Evolutionary conservation across 768 basidiomycete species (phyloP).

Genomic region (Russula emetica): DNA sequence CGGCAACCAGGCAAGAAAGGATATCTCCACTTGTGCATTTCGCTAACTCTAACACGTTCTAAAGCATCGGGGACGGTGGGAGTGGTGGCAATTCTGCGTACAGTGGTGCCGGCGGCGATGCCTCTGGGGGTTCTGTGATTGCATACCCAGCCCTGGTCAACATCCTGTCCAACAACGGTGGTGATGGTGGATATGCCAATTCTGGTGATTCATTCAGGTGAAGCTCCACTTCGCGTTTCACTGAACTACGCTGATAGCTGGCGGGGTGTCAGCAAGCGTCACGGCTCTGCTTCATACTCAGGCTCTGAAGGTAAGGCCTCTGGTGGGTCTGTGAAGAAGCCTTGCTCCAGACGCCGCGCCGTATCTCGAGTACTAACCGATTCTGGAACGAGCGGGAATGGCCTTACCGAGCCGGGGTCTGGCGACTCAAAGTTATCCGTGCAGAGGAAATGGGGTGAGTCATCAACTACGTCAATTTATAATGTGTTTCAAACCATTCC

Average conservation of each 20-base stretch:
- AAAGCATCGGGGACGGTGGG: slow-evolving; percentile 5
- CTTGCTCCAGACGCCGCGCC: slow-evolving; percentile 8
- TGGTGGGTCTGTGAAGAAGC: slow-evolving; percentile 13
- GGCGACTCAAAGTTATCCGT: not conserved
- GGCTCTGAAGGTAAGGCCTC: slow-evolving; percentile 21
- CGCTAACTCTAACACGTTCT: not conserved
- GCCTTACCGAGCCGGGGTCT: not conserved
- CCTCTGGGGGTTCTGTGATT: slow-evolving; percentile 24
- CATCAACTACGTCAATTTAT: not conserved
- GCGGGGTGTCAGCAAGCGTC: slow-evolving; percentile 2
- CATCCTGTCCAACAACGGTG: slow-evolving; percentile 34
- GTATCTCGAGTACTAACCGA: not conserved
- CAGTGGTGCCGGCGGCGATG: slow-evolving; percentile 22
- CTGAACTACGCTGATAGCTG: slow-evolving; percentile 1
- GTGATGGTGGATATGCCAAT: slow-evolving; percentile 19
- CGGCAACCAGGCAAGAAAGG: slow-evolving; percentile 22
- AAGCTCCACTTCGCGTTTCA: not conserved
- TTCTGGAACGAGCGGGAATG: slow-evolving; percentile 1
- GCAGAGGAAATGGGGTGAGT: slow-evolving; percentile 15
- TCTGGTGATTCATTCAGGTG: slow-evolving; percentile 22
- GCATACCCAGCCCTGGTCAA: slow-evolving; percentile 31
- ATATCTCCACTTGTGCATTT: not conserved
- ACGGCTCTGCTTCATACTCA: slow-evolving; percentile 7
- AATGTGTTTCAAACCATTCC: not conserved
- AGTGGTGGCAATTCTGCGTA: not conserved